Evolutionary conservation across 169 alveolate genomes (phyloP).

Genomic region (Eimeria maxima): DNA sequence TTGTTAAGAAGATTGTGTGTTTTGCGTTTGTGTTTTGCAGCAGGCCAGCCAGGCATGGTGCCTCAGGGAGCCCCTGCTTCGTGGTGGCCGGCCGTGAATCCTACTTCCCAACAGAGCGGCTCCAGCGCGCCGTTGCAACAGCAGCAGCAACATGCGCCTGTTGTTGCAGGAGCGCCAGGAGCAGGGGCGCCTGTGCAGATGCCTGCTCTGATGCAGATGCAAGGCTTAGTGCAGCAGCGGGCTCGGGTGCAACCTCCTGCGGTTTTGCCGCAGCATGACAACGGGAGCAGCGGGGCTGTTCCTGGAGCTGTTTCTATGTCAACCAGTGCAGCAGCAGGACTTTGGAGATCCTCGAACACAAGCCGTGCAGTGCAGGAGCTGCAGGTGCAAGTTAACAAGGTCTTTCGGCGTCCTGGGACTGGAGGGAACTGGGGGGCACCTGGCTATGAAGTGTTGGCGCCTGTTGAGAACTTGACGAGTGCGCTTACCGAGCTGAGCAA

Average conservation of each 20-base stretch:
- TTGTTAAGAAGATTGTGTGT: neutral
- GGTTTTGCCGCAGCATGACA: neutral
- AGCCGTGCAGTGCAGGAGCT: constrained; percentile 29
- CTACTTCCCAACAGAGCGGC: neutral
- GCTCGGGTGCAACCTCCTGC: neutral
- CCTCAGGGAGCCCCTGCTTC: neutral
- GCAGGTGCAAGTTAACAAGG: neutral
- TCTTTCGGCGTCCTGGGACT: neutral
- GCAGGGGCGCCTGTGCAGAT: neutral
- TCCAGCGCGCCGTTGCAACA: neutral
- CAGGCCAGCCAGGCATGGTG: neutral
- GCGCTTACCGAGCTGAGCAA: constrained; percentile 21
- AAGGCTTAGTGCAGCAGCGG: neutral
- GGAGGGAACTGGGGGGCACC: neutral
- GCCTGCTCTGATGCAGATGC: neutral
- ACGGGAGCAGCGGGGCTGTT: neutral
- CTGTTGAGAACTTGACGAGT: neutral
- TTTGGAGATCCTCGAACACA: neutral
- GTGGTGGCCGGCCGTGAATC: neutral
- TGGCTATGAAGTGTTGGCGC: neutral
- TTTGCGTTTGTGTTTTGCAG: neutral
- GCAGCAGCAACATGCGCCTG: neutral
- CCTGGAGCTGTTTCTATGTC: neutral
- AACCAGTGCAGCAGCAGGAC: constrained; percentile 3
- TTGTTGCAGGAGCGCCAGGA: neutral